Conservation (phyloP, 2,329 filamentous ascomycete genomes). For the Grosmannia serpens region DNA sequence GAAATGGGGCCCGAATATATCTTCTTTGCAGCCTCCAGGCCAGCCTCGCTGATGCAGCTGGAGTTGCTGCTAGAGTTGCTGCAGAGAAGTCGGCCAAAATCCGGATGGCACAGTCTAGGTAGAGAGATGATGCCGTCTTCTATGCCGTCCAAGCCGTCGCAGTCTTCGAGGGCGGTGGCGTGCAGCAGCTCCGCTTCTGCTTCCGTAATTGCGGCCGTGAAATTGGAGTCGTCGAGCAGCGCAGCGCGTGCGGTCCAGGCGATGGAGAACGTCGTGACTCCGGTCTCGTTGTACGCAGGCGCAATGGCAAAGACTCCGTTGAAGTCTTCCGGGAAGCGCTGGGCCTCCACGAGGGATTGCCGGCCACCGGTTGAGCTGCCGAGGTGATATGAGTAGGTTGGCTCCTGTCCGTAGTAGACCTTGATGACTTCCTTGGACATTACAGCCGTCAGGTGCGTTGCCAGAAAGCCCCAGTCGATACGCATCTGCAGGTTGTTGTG, state of each 20-base stretch:
- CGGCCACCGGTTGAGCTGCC: constrained; percentile 43
- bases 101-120: constrained; percentile 24
- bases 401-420: constrained; percentile 27
- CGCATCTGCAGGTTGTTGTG: constrained; percentile 17
- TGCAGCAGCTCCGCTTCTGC: constrained; percentile 18
- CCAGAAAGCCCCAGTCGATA: constrained; percentile 25
- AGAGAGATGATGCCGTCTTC: constrained; percentile 29
- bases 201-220: not conserved
- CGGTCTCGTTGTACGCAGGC: constrained; percentile 17
- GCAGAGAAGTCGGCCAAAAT: constrained; percentile 15
- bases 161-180: constrained; percentile 27
- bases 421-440: constrained; percentile 31
- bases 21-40: constrained; percentile 21
- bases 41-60: constrained; percentile 26
- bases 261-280: not conserved
- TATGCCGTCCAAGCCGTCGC: constrained; percentile 28
- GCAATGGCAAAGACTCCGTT: constrained; percentile 36
- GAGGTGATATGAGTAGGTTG: constrained; percentile 33
- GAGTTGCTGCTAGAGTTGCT: constrained; percentile 12
- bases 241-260: not conserved
- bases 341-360: constrained; percentile 36
- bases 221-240: not conserved
- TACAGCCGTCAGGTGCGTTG: constrained; percentile 17
- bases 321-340: constrained; percentile 40
- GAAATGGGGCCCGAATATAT: constrained; percentile 19